phyloP scores from a whole-genome alignment of 164 flowering plant genomes.

The Buxus sempervirens region DNA sequence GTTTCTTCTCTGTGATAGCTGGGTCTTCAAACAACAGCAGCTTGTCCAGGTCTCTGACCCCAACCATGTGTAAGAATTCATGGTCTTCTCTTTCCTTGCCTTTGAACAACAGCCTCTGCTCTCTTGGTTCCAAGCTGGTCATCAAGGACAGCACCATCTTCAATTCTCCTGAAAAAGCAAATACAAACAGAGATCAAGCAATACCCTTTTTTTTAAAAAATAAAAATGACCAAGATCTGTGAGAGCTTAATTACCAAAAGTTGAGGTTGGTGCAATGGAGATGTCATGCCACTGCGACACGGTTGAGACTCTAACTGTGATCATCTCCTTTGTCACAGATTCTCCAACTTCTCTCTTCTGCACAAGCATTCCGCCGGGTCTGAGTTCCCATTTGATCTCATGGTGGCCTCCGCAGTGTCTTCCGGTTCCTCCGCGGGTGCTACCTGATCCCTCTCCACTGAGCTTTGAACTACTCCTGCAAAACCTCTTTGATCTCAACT shows the following conservation, averaged over 20 bases:
- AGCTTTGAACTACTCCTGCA: slow-evolving; percentile 54
- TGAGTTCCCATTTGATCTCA: slow-evolving; percentile 75
- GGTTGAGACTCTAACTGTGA: slow-evolving; percentile 58
- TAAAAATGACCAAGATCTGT: not conserved
- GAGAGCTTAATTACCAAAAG: slow-evolving; percentile 68
- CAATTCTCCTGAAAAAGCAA: slow-evolving; percentile 50
- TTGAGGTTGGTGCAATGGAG: slow-evolving; percentile 70
- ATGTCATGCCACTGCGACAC: slow-evolving; percentile 64
- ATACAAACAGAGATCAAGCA: not conserved
- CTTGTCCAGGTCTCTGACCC: slow-evolving; percentile 77
- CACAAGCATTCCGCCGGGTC: slow-evolving; percentile 94
- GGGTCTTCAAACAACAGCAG: slow-evolving; percentile 70
- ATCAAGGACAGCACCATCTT: slow-evolving; percentile 65
- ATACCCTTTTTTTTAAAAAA: not conserved
- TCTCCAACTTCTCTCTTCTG: slow-evolving; percentile 61
- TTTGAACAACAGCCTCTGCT: slow-evolving; percentile 72
- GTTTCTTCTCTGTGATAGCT: slow-evolving; percentile 61
- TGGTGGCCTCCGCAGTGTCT: slow-evolving; percentile 15
- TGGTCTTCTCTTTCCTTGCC: slow-evolving; percentile 81
- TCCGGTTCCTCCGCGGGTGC: slow-evolving; percentile 12
- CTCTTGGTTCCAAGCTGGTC: slow-evolving; percentile 59
- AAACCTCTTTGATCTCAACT: slow-evolving; percentile 60
- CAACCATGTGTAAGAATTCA: slow-evolving; percentile 82
- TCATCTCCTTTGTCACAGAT: slow-evolving; percentile 37
- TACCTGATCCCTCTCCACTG: slow-evolving; percentile 13